Evolutionary conservation across 1,139 yeast species (phyloP).

Genomic region (Meyerozyma sp.): DNA sequence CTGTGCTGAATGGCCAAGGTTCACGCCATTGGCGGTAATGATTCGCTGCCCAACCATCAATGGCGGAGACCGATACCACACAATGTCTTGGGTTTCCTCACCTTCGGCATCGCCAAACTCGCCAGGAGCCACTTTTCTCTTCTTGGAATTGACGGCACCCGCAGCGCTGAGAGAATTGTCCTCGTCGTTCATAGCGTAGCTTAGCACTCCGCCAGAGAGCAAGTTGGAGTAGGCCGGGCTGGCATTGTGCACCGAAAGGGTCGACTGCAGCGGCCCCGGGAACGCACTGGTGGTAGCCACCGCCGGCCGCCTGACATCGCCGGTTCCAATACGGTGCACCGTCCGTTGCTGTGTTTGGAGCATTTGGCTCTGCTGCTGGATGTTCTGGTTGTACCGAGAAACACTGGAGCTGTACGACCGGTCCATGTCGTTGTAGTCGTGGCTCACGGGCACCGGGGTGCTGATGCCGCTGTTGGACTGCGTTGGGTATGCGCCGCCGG

Average conservation of each 20-base stretch:
- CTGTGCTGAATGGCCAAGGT: conserved; percentile 63
- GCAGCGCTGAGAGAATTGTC: neutral
- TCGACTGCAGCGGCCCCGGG: conserved; percentile 4
- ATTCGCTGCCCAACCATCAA: conserved; percentile 50
- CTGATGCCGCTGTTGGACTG: conserved; percentile 27
- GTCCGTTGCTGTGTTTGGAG: conserved; percentile 22
- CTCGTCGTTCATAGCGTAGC: conserved; percentile 27
- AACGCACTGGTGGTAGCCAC: conserved; percentile 16
- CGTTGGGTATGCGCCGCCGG: neutral
- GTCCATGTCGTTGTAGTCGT: conserved; percentile 14
- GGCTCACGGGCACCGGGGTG: conserved; percentile 19
- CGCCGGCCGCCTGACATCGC: conserved; percentile 20
- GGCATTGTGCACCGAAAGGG: conserved; percentile 3
- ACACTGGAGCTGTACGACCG: conserved; percentile 13
- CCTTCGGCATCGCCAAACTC: conserved; percentile 12
- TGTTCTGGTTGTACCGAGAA: conserved; percentile 12
- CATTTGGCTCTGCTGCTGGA: conserved; percentile 12
- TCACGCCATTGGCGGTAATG: conserved; percentile 18
- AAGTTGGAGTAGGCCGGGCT: conserved; percentile 31
- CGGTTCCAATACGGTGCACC: conserved; percentile 13
- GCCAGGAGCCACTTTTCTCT: conserved; percentile 16
- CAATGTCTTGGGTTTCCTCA: conserved; percentile 33
- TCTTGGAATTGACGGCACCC: conserved; percentile 14
- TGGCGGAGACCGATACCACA: conserved; percentile 86
- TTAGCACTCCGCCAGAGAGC: conserved; percentile 36